phyloP scores from a whole-genome alignment of 2,329 filamentous ascomycete species.

The Eutypa lata region DNA sequence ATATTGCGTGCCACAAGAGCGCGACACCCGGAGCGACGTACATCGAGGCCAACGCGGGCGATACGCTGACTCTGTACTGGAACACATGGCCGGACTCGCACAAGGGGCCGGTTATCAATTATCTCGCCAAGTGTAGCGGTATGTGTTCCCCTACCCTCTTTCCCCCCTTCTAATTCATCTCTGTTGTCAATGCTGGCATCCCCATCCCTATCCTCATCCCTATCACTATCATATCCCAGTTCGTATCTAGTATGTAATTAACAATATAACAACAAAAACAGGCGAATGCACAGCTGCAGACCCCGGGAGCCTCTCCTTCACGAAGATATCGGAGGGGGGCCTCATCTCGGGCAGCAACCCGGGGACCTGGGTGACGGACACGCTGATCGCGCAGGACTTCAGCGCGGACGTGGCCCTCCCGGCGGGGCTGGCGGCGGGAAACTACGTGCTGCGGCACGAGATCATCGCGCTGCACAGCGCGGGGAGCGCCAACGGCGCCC shows the following conservation, averaged over 20 bases:
- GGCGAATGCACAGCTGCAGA: constrained; percentile 27
- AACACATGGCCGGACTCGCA: constrained; percentile 32
- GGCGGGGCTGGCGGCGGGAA: constrained; percentile 37
- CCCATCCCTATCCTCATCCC: not conserved
- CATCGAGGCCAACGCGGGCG: constrained; percentile 22
- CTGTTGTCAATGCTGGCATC: no score
- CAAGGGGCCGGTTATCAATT: constrained; percentile 33
- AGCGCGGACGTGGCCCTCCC: constrained; percentile 42
- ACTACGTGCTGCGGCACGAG: constrained; percentile 49
- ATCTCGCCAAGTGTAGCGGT: constrained; percentile 30
- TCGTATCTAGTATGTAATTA: not conserved
- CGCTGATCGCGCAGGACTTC: constrained; percentile 46
- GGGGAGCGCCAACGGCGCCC: constrained; percentile 37
- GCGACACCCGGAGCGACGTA: constrained; percentile 22
- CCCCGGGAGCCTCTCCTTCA: constrained; percentile 25
- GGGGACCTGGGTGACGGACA: constrained; percentile 33
- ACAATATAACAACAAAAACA: constrained; percentile 11
- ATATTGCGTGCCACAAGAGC: constrained; percentile 35
- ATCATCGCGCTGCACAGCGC: constrained; percentile 48
- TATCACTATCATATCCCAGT: not conserved
- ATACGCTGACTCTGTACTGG: constrained; percentile 29
- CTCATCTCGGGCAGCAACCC: constrained; percentile 24
- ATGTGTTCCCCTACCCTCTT: constrained; percentile 7
- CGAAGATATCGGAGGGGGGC: constrained; percentile 24
- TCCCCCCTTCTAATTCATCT: no score